Conservation (phyloP, 2,329 filamentous ascomycete genomes). For the Penicillium olsonii region DNA sequence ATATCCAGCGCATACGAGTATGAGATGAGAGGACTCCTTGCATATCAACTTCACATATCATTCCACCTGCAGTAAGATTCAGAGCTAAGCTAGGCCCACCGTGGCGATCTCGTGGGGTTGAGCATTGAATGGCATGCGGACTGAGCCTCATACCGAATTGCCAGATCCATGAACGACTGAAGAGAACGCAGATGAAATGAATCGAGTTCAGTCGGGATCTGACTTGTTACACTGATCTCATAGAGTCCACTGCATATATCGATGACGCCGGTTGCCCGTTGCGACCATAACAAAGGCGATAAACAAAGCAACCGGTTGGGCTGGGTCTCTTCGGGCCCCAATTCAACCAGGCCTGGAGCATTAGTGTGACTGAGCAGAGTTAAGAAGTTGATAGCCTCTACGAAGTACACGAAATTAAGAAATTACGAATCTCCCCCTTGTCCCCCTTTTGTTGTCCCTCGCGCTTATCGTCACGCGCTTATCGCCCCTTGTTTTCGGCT, state of each 20-base stretch:
- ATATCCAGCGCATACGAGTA: background rate
- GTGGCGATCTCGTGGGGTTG: constrained; percentile 8
- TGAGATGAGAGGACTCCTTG: background rate
- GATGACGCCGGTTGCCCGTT: constrained; percentile 22
- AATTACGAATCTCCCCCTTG: background rate
- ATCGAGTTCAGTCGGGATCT: background rate
- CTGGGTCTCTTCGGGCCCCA: constrained; percentile 12
- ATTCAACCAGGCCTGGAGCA: background rate
- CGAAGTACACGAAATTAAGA: background rate
- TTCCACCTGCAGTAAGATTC: background rate
- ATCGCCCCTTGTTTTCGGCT: constrained; percentile 29
- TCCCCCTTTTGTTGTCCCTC: constrained; percentile 10
- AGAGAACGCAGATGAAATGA: background rate
- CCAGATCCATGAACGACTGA: background rate
- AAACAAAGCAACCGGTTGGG: constrained; percentile 19
- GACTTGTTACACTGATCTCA: background rate
- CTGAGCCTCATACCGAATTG: background rate
- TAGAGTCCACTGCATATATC: background rate
- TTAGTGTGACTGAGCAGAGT: background rate
- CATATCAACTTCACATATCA: background rate
- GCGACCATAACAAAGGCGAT: constrained; percentile 17
- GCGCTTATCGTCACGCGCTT: constrained; percentile 30
- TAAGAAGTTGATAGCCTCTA: background rate
- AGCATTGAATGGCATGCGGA: background rate
- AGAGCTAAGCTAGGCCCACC: background rate